These are phyloP conservation scores for Penstemon davidsonii DNA, from an alignment of 257 asterid genomes.

Conservation along the genomic window DNA sequence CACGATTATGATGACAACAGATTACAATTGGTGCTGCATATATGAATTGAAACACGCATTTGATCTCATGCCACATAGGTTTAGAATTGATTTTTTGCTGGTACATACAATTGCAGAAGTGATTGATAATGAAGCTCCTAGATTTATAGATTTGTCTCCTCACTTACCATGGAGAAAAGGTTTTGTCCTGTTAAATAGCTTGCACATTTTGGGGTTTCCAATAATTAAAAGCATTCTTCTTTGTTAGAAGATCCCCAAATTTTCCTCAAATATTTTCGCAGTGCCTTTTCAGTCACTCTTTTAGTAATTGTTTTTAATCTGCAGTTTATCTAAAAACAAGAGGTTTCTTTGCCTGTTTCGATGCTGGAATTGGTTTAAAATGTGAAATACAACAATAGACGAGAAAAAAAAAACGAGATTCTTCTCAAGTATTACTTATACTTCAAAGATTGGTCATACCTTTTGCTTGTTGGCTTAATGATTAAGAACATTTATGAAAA, in stretches of 20 bases:
- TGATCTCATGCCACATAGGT: not conserved
- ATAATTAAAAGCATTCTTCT: constrained; percentile 18
- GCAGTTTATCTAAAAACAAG: not conserved
- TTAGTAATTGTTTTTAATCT: not conserved
- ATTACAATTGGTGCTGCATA: not conserved
- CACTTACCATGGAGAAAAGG: not conserved
- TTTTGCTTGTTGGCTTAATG: not conserved
- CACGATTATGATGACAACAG: not conserved
- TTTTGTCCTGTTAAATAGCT: not conserved
- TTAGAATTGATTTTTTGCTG: not conserved
- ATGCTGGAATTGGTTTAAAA: constrained; percentile 10
- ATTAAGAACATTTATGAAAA: not conserved
- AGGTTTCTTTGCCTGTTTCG: not conserved
- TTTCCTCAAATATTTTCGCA: not conserved
- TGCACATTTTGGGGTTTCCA: constrained; percentile 14
- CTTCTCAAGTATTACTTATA: not conserved
- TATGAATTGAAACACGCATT: not conserved
- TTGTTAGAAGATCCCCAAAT: not conserved
- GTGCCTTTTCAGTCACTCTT: not conserved
- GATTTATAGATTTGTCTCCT: not conserved
- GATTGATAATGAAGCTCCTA: not conserved
- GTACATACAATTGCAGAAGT: constrained; percentile 8
- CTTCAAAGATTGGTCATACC: not conserved
- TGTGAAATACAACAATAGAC: constrained; percentile 1
- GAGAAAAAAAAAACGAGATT: not conserved